Percentiles rank a stretch among this genome's conserved stretches.
Conservation (phyloP, 176 grass and related monocot genomes). For the Pontederia paniculata region DNA sequence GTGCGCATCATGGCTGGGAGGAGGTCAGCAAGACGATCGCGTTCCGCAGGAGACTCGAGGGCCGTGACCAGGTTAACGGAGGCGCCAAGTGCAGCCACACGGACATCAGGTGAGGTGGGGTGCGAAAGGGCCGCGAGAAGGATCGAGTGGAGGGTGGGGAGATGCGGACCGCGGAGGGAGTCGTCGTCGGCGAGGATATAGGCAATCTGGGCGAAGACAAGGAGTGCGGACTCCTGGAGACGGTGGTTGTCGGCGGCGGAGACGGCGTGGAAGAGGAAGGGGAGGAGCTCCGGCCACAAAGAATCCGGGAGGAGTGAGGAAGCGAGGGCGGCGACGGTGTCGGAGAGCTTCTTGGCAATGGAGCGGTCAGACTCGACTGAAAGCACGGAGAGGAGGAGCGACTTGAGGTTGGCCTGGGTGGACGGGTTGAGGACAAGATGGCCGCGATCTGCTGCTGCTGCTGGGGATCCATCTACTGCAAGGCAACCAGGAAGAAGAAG, state of each 20-base stretch:
- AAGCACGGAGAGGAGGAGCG: constrained; percentile 51
- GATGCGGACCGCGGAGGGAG: constrained; percentile 45
- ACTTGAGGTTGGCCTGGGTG: constrained; percentile 45
- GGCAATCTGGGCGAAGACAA: constrained; percentile 59
- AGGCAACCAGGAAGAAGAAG: background rate
- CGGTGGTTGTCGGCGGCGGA: constrained; percentile 37
- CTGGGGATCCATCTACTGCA: background rate
- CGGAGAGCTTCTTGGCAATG: constrained; percentile 85
- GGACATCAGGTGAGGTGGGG: constrained; percentile 68
- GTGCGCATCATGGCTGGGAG: constrained; percentile 89
- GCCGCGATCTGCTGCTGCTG: constrained; percentile 20
- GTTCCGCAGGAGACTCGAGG: constrained; percentile 53
- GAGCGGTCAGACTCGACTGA: constrained; percentile 51
- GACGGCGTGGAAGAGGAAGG: constrained; percentile 71
- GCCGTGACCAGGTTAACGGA: constrained; percentile 85
- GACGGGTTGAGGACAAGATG: constrained; percentile 31
- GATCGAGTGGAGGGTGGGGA: constrained; percentile 73
- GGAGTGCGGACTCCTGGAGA: constrained; percentile 77
- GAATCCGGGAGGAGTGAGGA: constrained; percentile 53
- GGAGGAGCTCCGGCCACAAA: constrained; percentile 67
- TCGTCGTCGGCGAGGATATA: constrained; percentile 54
- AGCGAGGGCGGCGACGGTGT: constrained; percentile 76
- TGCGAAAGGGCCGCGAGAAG: constrained; percentile 58
- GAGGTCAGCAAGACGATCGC: constrained; percentile 76
- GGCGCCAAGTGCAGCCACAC: constrained; percentile 60